Evolutionary conservation across 345 rosid genomes (phyloP).

Genomic region (Citrus glauca): DNA sequence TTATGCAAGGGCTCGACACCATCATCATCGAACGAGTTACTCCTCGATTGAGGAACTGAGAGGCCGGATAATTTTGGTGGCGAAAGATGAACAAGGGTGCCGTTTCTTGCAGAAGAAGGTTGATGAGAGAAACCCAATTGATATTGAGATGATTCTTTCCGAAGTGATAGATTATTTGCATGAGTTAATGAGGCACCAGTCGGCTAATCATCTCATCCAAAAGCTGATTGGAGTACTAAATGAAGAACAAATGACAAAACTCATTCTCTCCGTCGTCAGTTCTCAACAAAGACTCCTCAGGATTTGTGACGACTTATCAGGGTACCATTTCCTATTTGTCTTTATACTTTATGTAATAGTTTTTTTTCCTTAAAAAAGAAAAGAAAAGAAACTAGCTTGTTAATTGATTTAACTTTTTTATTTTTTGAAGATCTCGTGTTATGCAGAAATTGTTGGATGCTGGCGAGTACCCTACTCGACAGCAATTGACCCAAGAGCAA

Average conservation of each 20-base stretch:
- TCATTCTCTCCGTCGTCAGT: conserved; percentile 3
- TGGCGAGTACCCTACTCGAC: background rate
- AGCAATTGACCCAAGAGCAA: background rate
- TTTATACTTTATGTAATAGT: background rate
- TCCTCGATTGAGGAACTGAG: conserved; percentile 8
- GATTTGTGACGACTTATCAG: conserved; percentile 21
- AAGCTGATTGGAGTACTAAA: conserved; percentile 21
- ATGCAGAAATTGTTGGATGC: conserved; percentile 22
- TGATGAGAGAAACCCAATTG: background rate
- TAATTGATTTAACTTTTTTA: background rate
- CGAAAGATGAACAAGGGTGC: conserved; percentile 9
- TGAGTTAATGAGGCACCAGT: conserved; percentile 20
- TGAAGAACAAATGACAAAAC: conserved; percentile 15
- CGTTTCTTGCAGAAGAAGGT: conserved; percentile 11
- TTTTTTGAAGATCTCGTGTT: conserved; percentile 17
- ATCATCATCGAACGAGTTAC: background rate
- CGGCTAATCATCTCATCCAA: conserved; percentile 21
- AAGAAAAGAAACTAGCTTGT: too few species aligned
- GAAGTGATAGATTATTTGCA: conserved; percentile 27
- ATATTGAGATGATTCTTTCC: conserved; percentile 19
- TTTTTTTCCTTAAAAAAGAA: background rate
- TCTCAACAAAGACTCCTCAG: conserved; percentile 3
- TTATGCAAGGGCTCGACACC: background rate
- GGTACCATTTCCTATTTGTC: conserved; percentile 10
- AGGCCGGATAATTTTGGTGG: conserved; percentile 12